These are phyloP conservation scores for Nothomitra cinnamomea DNA, from an alignment of 2,329 filamentous ascomycete species.

Conservation along the genomic window DNA sequence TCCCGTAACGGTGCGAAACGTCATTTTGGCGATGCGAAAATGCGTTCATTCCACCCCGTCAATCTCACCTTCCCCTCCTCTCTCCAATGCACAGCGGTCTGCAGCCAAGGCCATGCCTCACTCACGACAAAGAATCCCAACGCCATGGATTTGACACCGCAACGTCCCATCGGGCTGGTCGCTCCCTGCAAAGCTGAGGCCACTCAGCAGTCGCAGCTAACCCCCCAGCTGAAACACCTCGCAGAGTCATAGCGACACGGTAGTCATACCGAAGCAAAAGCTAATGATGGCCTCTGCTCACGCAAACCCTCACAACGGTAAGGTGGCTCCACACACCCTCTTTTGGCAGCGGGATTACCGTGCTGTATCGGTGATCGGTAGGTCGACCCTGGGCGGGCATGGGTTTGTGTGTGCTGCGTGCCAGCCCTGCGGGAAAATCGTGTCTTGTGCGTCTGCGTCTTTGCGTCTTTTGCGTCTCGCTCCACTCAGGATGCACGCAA, in stretches of 20 bases:
- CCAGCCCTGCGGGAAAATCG: slow-evolving; percentile 1
- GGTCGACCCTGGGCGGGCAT: not conserved
- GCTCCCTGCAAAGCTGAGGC: not conserved
- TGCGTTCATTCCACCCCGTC: not conserved
- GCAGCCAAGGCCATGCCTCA: not conserved
- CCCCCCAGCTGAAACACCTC: not conserved
- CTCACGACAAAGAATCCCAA: not conserved
- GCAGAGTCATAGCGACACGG: slow-evolving; percentile 2
- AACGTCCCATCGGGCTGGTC: not conserved
- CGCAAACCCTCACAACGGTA: not conserved
- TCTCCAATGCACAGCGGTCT: not conserved
- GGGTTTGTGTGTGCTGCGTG: not conserved
- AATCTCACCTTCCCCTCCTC: not conserved
- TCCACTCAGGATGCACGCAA: not conserved
- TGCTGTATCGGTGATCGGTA: not conserved
- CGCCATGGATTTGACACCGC: not conserved
- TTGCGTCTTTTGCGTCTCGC: no score
- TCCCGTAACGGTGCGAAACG: not conserved
- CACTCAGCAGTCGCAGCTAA: not conserved
- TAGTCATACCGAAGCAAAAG: slow-evolving; percentile 1
- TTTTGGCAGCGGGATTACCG: not conserved
- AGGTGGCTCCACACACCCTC: not conserved
- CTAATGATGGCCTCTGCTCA: not conserved
- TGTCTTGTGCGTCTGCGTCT: no score
- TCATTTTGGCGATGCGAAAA: not conserved